phyloP scores from a whole-genome alignment of 2,329 filamentous ascomycete genomes.

The Talaromyces pinophilus region DNA sequence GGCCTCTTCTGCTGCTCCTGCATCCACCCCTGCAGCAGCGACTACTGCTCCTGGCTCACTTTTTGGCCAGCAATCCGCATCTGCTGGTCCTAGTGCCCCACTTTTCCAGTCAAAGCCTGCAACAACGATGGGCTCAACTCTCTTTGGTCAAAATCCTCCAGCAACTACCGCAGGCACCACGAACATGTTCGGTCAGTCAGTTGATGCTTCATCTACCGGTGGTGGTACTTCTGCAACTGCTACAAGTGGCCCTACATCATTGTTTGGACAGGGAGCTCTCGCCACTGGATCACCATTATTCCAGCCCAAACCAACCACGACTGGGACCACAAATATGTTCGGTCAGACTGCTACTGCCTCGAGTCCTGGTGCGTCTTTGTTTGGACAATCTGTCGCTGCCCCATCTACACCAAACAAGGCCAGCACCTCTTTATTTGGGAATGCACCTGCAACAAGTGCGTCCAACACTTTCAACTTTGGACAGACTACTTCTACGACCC shows the following conservation, averaged over 20 bases:
- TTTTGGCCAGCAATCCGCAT: slow-evolving; percentile 26
- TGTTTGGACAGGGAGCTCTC: slow-evolving; percentile 10
- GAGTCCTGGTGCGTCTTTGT: slow-evolving; percentile 19
- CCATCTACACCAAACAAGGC: slow-evolving; percentile 17
- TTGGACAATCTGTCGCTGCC: slow-evolving; percentile 21
- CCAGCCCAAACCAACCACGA: slow-evolving; percentile 6
- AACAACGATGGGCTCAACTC: slow-evolving; percentile 3
- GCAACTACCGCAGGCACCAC: background rate
- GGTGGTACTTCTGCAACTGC: background rate
- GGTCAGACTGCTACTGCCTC: slow-evolving; percentile 12
- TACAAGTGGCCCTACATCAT: slow-evolving; percentile 1
- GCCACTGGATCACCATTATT: slow-evolving; percentile 9
- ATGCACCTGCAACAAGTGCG: slow-evolving; percentile 4
- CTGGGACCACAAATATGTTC: slow-evolving; percentile 14
- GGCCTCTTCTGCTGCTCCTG: slow-evolving; percentile 26
- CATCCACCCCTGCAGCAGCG: slow-evolving; percentile 21
- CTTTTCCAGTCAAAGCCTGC: slow-evolving; percentile 24
- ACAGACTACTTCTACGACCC: slow-evolving; percentile 4
- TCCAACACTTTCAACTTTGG: slow-evolving; percentile 17
- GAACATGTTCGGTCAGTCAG: slow-evolving; percentile 18
- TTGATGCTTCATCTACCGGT: slow-evolving; percentile 6
- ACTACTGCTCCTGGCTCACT: slow-evolving; percentile 24
- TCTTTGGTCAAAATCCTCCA: slow-evolving; percentile 18
- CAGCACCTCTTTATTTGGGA: slow-evolving; percentile 10
- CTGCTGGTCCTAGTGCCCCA: slow-evolving; percentile 26